Base-by-base conservation (phyloP, 805 yeast species). In the Hanseniaspora lachancei region DNA sequence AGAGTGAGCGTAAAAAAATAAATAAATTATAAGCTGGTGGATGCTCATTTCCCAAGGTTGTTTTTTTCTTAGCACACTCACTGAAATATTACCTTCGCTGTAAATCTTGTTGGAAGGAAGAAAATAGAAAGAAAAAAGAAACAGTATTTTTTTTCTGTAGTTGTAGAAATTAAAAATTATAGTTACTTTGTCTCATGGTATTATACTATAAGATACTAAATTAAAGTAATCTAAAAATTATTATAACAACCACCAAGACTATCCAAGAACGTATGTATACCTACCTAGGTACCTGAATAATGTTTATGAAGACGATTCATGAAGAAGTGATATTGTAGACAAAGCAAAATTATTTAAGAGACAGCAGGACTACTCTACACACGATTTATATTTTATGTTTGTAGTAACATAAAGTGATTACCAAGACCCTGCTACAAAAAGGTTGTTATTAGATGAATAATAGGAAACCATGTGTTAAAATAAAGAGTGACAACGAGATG, bases 241-340 rank as follows among this genome's bases (percentile, higher is more conserved):
- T n/a, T n/a, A n/a, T 15, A 40, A 40, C n/a, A 38, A 53, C 56
- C 56, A 53, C 56, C 56, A 49, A 53, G 50, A 53, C 56, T 38
- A 53, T 46, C 41, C 56, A 53, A 53, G 47, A 46, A 53, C 56
- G 56, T 53, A 53, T 53, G 56, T 53, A 46, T 34, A 53, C 40
- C 18, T 24, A 40, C 39, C 20, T 20, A 27, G 32, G 40, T 44
- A 44, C 23, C 16, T 44, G 27, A 24, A 44, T 47, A 34, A 20
- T 35, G 35, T 21, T 47, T 18, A 35, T 34, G 49, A 32, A 34
- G 24, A 18, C 13, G 20, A 34, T 35, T 15, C 35, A 29, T 29
- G 38, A 32, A 29, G 18, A 5, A 13, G 48, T 29, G 35, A 32
- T 12, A 20, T n/a, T n/a, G n/a, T 10, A 41, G 10, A 41, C 44